A percentile compares a stretch with the other conserved stretches of the same genome.
Conservation (phyloP, 805 yeast genomes). For the Kluyveromyces dobzhanskii region DNA sequence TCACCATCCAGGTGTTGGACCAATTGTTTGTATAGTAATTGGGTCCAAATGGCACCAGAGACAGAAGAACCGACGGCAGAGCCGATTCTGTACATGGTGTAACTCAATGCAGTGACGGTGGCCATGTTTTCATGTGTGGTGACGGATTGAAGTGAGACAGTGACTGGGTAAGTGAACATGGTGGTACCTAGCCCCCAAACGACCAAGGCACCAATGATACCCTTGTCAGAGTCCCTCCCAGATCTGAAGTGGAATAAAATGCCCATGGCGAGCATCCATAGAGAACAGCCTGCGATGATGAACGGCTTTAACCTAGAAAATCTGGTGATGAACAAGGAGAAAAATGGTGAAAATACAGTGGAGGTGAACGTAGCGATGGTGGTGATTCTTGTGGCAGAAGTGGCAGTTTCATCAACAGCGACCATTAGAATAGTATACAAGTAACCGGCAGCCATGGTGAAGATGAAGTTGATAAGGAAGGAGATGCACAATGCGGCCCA, state of each 20-base stretch:
- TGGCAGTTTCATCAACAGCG: conserved; percentile 40
- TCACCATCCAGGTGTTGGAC: conserved; percentile 28
- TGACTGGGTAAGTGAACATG: conserved; percentile 57
- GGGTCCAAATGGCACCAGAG: conserved; percentile 73
- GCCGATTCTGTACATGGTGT: conserved; percentile 56
- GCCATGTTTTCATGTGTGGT: conserved; percentile 65
- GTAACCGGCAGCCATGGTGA: conserved; percentile 54
- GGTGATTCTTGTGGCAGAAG: conserved; percentile 56
- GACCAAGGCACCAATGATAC: conserved; percentile 44
- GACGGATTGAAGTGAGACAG: conserved; percentile 51
- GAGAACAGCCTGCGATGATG: conserved; percentile 45
- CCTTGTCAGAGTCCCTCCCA: conserved; percentile 40
- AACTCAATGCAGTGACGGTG: conserved; percentile 48
- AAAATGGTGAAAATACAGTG: conserved; percentile 47
- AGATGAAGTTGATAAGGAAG: conserved; percentile 42
- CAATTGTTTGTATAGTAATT: conserved; percentile 40
- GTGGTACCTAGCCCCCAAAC: conserved; percentile 67
- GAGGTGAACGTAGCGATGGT: conserved; percentile 58
- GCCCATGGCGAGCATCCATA: conserved; percentile 58
- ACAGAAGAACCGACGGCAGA: conserved; percentile 55
- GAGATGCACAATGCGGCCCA: conserved; percentile 51
- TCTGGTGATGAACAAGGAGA: conserved; percentile 44
- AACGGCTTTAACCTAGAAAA: conserved; percentile 49
- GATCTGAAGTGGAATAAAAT: conserved; percentile 39
- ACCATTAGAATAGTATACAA: conserved; percentile 50